These are phyloP conservation scores for Ascosphaera aggregata DNA, from an alignment of 2,329 filamentous ascomycete genomes.

Conservation along the genomic window DNA sequence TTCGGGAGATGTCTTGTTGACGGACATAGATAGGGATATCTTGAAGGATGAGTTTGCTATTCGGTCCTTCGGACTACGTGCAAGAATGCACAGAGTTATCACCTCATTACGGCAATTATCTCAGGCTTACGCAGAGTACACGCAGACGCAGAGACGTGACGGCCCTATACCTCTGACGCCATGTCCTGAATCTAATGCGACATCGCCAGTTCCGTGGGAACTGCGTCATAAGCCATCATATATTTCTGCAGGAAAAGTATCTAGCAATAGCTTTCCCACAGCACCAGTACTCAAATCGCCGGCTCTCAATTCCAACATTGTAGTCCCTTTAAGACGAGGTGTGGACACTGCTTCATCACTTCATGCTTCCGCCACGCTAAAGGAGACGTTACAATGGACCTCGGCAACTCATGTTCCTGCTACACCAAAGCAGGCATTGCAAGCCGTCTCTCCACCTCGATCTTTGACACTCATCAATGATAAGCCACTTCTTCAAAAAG, in stretches of 20 bases:
- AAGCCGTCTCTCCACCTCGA: no score
- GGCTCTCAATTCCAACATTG: no score
- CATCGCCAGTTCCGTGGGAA: background rate
- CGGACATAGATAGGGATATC: slow-evolving; percentile 25
- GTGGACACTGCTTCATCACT: no score
- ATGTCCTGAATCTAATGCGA: background rate
- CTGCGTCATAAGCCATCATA: no score
- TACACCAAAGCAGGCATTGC: no score
- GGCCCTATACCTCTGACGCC: background rate
- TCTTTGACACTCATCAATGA: no score
- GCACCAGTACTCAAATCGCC: background rate
- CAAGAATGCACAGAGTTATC: slow-evolving; percentile 34
- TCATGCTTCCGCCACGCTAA: no score
- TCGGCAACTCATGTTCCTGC: no score
- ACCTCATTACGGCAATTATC: slow-evolving; percentile 30
- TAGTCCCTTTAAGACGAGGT: no score
- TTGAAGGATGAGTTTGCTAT: slow-evolving; percentile 35
- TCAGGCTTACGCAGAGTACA: slow-evolving; percentile 5
- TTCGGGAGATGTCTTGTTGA: slow-evolving; percentile 40
- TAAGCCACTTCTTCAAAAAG: no score
- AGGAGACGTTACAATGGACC: no score
- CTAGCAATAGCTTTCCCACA: background rate
- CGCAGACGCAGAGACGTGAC: slow-evolving; percentile 1
- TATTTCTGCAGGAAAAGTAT: no score
- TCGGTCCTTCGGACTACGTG: slow-evolving; percentile 32